Evolutionary conservation across 371 early-diverging fungal genomes (phyloP).

Genomic region (Circinella umbellata): DNA sequence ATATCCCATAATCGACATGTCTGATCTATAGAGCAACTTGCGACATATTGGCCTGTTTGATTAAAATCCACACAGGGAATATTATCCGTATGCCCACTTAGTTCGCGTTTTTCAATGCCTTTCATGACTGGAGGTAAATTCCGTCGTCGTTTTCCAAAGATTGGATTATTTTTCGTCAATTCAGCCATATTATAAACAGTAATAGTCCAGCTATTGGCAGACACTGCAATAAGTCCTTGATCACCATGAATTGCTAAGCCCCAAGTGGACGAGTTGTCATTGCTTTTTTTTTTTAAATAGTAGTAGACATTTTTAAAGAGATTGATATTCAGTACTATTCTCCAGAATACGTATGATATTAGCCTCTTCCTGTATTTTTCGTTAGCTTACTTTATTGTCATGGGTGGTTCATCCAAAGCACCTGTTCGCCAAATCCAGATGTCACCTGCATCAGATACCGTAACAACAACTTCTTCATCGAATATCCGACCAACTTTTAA

Average conservation of each 20-base stretch:
- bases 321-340: no score
- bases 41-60: constrained; percentile 56
- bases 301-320: no score
- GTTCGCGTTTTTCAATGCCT: constrained; percentile 11
- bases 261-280: constrained; percentile 60
- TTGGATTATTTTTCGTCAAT: constrained; percentile 21
- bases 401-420: constrained; percentile 45
- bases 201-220: constrained; percentile 61
- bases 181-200: constrained; percentile 55
- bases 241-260: constrained; percentile 64
- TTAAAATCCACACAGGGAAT: constrained; percentile 66
- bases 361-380: background rate
- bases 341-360: no score
- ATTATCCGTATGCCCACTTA: constrained; percentile 66
- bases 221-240: constrained; percentile 60
- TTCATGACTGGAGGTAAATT: constrained; percentile 15
- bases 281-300: background rate
- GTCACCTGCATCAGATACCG: constrained; percentile 57
- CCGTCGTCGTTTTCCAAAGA: constrained; percentile 20
- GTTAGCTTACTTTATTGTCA: constrained; percentile 35
- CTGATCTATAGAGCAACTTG: constrained; percentile 62
- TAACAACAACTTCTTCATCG: constrained; percentile 53
- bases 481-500: constrained; percentile 54
- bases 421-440: constrained; percentile 58
- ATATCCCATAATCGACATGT: constrained; percentile 59